phyloP scores from a whole-genome alignment of 345 rosid species.

The Ceriops tagal region DNA sequence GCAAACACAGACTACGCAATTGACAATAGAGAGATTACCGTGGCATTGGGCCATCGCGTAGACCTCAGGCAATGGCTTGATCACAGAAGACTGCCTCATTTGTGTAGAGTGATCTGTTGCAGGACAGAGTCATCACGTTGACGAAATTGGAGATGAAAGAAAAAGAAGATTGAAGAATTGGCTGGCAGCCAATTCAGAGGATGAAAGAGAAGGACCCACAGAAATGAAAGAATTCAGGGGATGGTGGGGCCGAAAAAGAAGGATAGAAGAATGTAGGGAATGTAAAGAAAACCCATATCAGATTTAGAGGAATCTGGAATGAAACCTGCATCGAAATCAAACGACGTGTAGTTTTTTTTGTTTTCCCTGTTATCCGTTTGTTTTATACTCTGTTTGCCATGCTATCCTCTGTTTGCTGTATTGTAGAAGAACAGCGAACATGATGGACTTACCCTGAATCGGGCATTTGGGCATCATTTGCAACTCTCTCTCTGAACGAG shows the following conservation, averaged over 20 bases:
- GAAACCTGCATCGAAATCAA: conserved; percentile 31
- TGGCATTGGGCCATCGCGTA: conserved; percentile 46
- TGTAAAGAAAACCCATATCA: conserved; percentile 5
- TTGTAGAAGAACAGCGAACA: conserved; percentile 5
- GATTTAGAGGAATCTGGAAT: conserved; percentile 8
- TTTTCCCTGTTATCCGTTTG: background rate
- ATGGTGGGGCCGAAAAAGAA: background rate
- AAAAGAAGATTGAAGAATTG: background rate
- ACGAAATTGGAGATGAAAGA: conserved; percentile 11
- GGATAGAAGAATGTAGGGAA: background rate
- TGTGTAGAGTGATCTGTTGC: background rate
- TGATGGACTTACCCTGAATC: conserved; percentile 4
- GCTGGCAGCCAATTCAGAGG: background rate
- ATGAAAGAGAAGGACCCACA: conserved; percentile 9
- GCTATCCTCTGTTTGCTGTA: background rate
- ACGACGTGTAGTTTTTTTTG: background rate
- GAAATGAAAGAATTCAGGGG: conserved; percentile 2
- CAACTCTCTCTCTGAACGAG: background rate
- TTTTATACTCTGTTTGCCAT: background rate
- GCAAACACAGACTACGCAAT: conserved; percentile 45
- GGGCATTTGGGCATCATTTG: background rate
- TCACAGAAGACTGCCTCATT: conserved; percentile 21
- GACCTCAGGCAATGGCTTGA: conserved; percentile 21
- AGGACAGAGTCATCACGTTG: conserved; percentile 18
- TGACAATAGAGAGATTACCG: conserved; percentile 34